These are phyloP conservation scores for Solanum hybrid DNA, from an alignment of 305 asterid genomes.

Conservation along the genomic window DNA sequence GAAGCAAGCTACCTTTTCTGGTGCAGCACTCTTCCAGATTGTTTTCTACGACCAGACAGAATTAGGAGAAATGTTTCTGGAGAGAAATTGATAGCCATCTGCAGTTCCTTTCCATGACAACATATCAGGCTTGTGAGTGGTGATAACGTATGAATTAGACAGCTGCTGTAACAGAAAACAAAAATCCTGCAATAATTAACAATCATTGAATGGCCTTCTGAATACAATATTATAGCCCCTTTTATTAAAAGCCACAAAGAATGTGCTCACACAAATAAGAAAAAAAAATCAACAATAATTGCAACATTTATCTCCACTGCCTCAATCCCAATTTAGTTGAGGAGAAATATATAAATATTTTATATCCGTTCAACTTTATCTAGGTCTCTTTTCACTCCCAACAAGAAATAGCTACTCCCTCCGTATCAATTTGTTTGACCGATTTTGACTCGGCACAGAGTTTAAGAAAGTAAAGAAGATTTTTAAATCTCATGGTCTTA, in stretches of 20 bases:
- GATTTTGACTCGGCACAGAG: background rate
- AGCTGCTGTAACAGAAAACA: background rate
- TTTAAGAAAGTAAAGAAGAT: background rate
- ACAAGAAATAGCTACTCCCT: background rate
- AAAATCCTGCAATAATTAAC: background rate
- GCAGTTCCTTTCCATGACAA: background rate
- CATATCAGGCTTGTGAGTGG: background rate
- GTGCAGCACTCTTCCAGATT: background rate
- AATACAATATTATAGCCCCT: background rate
- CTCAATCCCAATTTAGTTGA: background rate
- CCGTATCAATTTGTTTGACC: background rate
- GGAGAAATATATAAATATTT: background rate
- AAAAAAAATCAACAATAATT: background rate
- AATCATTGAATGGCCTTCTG: background rate
- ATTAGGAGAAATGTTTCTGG: background rate
- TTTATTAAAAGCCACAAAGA: background rate
- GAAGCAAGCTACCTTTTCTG: background rate
- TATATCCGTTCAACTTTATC: background rate
- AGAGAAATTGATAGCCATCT: background rate
- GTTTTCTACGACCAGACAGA: background rate
- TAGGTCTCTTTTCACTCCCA: background rate
- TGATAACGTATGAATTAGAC: background rate
- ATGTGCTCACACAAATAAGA: background rate
- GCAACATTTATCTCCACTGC: background rate
- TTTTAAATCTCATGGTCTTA: background rate